Evolutionary conservation across 306 rosid genomes (phyloP), one percentile per base, ranked within the genome.

Genomic region (Dryas octopetala): DNA sequence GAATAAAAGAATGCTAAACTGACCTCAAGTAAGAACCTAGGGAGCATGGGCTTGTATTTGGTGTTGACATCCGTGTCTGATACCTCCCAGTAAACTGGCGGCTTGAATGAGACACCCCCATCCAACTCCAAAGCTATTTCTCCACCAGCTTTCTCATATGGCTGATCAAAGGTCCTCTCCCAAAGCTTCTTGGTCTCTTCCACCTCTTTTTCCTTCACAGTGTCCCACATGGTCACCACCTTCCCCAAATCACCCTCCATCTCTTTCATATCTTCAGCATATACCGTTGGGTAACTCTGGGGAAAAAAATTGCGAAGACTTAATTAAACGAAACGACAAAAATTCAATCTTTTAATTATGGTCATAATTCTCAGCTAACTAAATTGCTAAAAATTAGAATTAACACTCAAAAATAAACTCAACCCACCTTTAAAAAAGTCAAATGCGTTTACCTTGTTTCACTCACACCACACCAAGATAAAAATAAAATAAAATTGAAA

Each of bases 111-210:
- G 51, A 14, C 50, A 61, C 45, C 83, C 52, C 76, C 67, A 19
- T 82, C 79, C 73, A 81, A 68, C 62, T 80, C 52, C 62, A 80
- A 74, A 72, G 66, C 72, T 16, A 85, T 70, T 51, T 79, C 95
- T 76, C 95, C 97, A 63, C 98, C 98, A 23, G 95, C 97, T 89
- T 91, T 91, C 86, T 86, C 97, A 73, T 91, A 94, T 15, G 98
- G 88, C 80, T 87, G 97, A 76, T 90, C 89, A 73, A 91, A 91
- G 28, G 88, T 85, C 62, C 75, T 81, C 62, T 87, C 96, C 98
- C 98, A 91, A 61, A 90, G 85, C 59, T 83, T 86, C 78, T 76
- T 85, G 65, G 89, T 91, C 85, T 87, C 93, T 79, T 87, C 93
- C 71, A 86, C 65, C 64, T 90, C 95, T 64, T 82, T 80, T 53